Evolutionary conservation across 1,139 yeast genomes (phyloP), one percentile per base, ranked within the genome.

Genomic region (Debaryomyces psychrophilus): DNA sequence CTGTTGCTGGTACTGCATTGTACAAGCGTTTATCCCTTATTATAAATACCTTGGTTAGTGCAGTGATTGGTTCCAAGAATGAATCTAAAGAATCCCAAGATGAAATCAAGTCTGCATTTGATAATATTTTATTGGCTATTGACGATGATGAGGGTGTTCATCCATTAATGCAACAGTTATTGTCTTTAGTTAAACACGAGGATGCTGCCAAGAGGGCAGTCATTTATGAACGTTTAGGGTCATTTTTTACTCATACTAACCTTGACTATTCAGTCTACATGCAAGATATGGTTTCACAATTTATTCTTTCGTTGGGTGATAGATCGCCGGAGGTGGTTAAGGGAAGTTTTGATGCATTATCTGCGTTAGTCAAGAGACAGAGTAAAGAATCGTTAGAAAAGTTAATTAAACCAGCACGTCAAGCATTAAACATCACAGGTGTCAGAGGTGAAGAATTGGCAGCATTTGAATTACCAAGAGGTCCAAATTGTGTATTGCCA

Each of bases 401-500:
- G 56, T 76, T 92, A 47, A 92, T 90, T 46, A 81, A 78, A 54
- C 92, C 97, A 11, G 83, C 96, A 3, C 80, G 81, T 58, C 88
- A 84, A 60, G 82, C 96, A 0, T 73, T 93, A 59, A 76, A 76
- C 37, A 67, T 83, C 48, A 81, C 90, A 28, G 92, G 95, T 33
- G 73, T 75, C 22, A 66, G 74, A 20, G 87, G 85, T 1, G 78
- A 77, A 56, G 90, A 86, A 41, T 68, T 90, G 48, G 82, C 87
- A 25, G 97, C 90, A 0, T 89, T 92, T 67, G 67, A 79, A 28
- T 69, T 86, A 46, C 95, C 97, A 55, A 86, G 79, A 67, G 98
- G 98, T 42, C 95, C 97, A 51, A 83, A 81, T 62, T 85, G 96
- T 68, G 69, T 95, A 37, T 75, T 95, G 56, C 99, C 99, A 23